These are phyloP conservation scores for Pulicaria dysenterica DNA, from an alignment of 129 eudicot genomes.

Conservation along the genomic window DNA sequence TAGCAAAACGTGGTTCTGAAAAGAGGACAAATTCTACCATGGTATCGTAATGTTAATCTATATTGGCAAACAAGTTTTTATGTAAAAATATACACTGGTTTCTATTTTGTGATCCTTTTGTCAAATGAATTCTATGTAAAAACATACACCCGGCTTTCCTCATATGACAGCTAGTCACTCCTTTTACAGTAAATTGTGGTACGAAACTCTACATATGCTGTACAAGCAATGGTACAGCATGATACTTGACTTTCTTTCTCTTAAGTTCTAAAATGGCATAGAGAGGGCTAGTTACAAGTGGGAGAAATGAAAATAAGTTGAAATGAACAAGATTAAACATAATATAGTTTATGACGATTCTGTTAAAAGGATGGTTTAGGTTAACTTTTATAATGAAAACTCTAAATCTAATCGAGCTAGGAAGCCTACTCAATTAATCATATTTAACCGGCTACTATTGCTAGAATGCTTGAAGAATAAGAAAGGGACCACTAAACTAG, in stretches of 20 bases:
- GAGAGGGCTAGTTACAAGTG: background rate
- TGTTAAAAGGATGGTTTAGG: background rate
- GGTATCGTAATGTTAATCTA: conserved; percentile 33
- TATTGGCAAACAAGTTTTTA: background rate
- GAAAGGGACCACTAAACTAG: background rate
- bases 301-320: background rate
- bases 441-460: background rate
- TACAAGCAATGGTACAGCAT: background rate
- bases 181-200: conserved; percentile 12
- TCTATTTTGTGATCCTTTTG: background rate
- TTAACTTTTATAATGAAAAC: background rate
- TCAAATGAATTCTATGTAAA: conserved; percentile 1
- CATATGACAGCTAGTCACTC: conserved; percentile 13
- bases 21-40: conserved; percentile 57
- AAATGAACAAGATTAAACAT: background rate
- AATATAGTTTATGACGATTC: background rate
- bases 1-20: conserved; percentile 53
- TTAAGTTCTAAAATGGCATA: conserved; percentile 3
- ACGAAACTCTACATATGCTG: background rate
- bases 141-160: background rate
- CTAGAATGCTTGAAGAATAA: background rate
- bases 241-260: background rate
- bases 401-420: background rate
- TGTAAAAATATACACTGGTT: background rate
- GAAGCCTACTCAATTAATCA: background rate